Evolutionary conservation across 805 yeast genomes (phyloP).

Genomic region (Ogataea wickerhamii): DNA sequence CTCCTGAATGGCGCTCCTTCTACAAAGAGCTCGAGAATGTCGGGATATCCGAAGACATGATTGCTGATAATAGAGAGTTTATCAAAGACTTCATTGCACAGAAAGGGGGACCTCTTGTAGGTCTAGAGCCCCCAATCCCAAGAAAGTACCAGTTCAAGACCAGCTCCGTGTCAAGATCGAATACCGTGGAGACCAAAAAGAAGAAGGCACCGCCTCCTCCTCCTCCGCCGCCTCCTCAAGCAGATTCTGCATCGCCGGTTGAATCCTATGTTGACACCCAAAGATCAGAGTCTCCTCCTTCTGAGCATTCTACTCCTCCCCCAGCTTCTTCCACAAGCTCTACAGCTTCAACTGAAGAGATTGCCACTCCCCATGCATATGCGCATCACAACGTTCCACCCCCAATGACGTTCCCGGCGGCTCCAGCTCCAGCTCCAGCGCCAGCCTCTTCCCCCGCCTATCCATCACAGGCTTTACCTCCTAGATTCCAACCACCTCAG

Average conservation of each 20-base stretch:
- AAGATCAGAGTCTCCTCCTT: slow-evolving; percentile 7
- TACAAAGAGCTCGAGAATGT: slow-evolving; percentile 69
- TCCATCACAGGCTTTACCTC: slow-evolving; percentile 11
- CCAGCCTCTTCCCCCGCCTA: slow-evolving; percentile 9
- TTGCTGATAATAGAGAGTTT: slow-evolving; percentile 79
- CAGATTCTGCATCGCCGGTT: slow-evolving; percentile 17
- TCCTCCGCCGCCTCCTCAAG: slow-evolving; percentile 31
- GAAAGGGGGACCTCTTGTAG: slow-evolving; percentile 77
- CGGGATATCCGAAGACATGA: slow-evolving; percentile 85
- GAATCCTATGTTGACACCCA: slow-evolving; percentile 8
- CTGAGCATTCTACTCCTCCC: slow-evolving; percentile 15
- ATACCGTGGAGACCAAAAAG: slow-evolving; percentile 17
- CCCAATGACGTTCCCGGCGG: slow-evolving; percentile 5
- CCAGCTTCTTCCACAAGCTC: slow-evolving; percentile 3
- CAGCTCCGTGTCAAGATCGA: slow-evolving; percentile 28
- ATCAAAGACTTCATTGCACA: slow-evolving; percentile 72
- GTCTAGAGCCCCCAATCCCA: slow-evolving; percentile 82
- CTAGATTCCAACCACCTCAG: slow-evolving; percentile 8
- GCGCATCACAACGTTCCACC: slow-evolving; percentile 2
- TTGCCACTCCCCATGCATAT: slow-evolving; percentile 34
- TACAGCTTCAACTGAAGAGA: not conserved
- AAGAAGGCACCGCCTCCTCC: slow-evolving; percentile 40
- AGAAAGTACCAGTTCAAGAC: slow-evolving; percentile 43
- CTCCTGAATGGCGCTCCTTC: slow-evolving; percentile 78
- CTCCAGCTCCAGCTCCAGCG: slow-evolving; percentile 16